A percentile compares a stretch with the other conserved stretches of the same genome.
These are phyloP conservation scores for Tuber magnatum DNA, from an alignment of 495 filamentous ascomycete species.

Conservation along the genomic window DNA sequence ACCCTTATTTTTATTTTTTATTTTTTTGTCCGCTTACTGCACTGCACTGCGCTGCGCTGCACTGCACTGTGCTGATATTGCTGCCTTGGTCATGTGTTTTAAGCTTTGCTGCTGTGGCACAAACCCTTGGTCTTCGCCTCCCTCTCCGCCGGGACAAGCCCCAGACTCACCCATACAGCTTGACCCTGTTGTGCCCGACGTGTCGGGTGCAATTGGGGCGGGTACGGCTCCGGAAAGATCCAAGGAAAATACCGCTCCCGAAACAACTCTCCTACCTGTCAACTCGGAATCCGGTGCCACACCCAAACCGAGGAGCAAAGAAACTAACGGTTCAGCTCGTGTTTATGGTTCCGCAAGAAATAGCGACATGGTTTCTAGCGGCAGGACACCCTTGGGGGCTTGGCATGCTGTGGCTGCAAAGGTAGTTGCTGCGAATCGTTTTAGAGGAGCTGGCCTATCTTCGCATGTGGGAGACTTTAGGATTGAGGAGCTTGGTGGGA, in stretches of 20 bases:
- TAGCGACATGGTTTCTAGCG: conserved; percentile 30
- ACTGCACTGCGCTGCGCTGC: not conserved
- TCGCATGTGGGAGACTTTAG: conserved; percentile 31
- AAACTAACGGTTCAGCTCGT: not conserved
- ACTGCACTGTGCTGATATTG: conserved; percentile 14
- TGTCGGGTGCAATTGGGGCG: not conserved
- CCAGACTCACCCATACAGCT: conserved; percentile 1
- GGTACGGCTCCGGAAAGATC: not conserved
- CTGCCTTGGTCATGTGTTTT: conserved; percentile 20
- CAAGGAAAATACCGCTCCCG: not conserved
- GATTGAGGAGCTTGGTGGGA: conserved; percentile 38
- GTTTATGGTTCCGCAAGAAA: not conserved
- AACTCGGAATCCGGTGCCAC: not conserved
- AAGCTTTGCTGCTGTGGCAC: conserved; percentile 25
- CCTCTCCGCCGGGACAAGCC: conserved; percentile 1
- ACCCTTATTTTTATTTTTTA: conserved; percentile 6
- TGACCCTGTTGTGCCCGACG: not conserved
- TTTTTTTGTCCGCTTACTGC: conserved; percentile 3
- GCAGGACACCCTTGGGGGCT: conserved; percentile 33
- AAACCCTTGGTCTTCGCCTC: conserved; percentile 5
- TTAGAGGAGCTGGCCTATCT: conserved; percentile 28
- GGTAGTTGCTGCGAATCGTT: conserved; percentile 37
- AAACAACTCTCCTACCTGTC: not conserved
- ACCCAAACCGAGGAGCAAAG: not conserved
- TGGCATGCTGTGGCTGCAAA: conserved; percentile 38